These are phyloP conservation scores for Herpetomonas tarakana DNA, from an alignment of 208 protist species.

Conservation along the genomic window DNA sequence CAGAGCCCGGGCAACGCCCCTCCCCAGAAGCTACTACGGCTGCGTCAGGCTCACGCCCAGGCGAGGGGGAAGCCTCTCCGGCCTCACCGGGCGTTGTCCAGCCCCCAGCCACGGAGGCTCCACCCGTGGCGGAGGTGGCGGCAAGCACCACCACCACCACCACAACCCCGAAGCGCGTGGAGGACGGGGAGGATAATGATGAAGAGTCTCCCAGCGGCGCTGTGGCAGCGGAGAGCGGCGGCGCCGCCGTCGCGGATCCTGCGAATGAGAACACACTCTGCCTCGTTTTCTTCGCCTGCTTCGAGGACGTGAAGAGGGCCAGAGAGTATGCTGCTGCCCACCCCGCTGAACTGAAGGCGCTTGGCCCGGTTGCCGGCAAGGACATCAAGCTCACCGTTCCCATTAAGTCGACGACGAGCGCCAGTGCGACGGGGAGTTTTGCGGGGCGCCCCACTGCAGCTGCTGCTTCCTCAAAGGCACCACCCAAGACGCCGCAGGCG, in stretches of 20 bases:
- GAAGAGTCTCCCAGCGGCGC: not conserved
- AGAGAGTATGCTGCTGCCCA: conserved; percentile 15
- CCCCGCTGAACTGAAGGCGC: conserved; percentile 23
- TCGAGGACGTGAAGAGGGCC: conserved; percentile 54
- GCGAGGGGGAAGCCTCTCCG: too few relatives aligned
- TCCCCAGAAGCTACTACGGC: too few relatives aligned
- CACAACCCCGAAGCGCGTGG: not conserved
- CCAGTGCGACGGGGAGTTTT: conserved; percentile 1
- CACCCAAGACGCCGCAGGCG: not conserved
- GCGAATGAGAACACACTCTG: conserved; percentile 32
- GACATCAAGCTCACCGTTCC: conserved; percentile 60
- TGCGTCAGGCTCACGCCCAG: too few relatives aligned
- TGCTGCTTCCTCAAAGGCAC: not conserved
- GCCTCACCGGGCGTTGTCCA: not conserved
- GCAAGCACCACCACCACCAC: not conserved
- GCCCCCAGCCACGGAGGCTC: too few relatives aligned
- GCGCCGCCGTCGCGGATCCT: not conserved
- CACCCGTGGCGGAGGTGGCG: too few relatives aligned
- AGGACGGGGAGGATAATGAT: not conserved
- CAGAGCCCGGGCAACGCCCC: too few relatives aligned
- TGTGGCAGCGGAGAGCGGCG: not conserved
- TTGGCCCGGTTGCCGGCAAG: conserved; percentile 38
- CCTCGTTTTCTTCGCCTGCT: conserved; percentile 67
- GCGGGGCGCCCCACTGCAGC: not conserved
- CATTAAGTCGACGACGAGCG: conserved; percentile 29